Evolutionary conservation across 2,329 filamentous ascomycete genomes (phyloP).

Genomic region (Aspergillus tubingensis): DNA sequence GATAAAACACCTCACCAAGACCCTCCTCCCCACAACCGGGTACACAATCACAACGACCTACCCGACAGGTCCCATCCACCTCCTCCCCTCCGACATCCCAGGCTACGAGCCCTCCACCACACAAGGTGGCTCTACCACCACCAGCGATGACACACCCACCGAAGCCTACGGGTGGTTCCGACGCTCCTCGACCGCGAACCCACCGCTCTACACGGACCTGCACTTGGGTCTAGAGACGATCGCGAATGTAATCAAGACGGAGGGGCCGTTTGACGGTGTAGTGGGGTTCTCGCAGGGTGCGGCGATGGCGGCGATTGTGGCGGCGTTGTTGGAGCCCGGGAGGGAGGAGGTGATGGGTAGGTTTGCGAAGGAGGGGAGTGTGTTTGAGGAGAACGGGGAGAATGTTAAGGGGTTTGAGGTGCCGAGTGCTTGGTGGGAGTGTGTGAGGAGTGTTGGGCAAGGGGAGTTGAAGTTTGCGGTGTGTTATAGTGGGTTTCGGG

Average conservation of each 20-base stretch:
- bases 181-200: conserved; percentile 61
- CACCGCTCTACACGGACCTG: conserved; percentile 66
- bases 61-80: conserved; percentile 67
- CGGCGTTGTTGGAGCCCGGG: conserved; percentile 66
- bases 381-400: conserved; percentile 17
- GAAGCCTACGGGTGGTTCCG: conserved; percentile 86
- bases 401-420: conserved; percentile 46
- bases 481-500: conserved; percentile 75
- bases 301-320: conserved; percentile 70
- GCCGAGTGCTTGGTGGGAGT: conserved; percentile 51
- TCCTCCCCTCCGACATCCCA: conserved; percentile 68
- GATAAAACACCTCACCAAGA: conserved; percentile 75
- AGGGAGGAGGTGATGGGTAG: conserved; percentile 51
- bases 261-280: conserved; percentile 73
- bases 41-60: conserved; percentile 64
- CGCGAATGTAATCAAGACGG: conserved; percentile 61
- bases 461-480: conserved; percentile 69
- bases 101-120: conserved; percentile 57
- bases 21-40: conserved; percentile 56
- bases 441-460: conserved; percentile 41
- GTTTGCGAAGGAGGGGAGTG: conserved; percentile 27
- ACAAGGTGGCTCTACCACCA: conserved; percentile 26
- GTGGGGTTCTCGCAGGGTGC: conserved; percentile 83
- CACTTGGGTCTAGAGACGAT: conserved; percentile 67
- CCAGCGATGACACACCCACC: conserved; percentile 49